Evolutionary conservation across 2,329 filamentous ascomycete species (phyloP).

Genomic region (Macroventuria anomochaeta): DNA sequence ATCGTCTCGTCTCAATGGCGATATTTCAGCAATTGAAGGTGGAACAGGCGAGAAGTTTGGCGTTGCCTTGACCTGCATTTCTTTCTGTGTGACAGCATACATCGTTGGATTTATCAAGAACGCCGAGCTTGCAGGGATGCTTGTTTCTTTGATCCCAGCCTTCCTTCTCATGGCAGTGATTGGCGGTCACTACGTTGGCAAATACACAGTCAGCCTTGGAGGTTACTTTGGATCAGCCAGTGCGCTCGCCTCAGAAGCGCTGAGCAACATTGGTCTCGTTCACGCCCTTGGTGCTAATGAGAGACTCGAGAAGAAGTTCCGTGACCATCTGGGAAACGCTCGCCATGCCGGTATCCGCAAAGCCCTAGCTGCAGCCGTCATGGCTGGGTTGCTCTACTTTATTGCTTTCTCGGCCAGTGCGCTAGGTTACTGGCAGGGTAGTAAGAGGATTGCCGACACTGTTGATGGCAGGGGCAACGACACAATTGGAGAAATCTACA

Average conservation of each 20-base stretch:
- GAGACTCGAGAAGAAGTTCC: conserved; percentile 66
- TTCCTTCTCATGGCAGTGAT: conserved; percentile 66
- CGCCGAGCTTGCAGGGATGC: conserved; percentile 66
- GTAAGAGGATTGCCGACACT: conserved; percentile 59
- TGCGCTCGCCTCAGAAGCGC: conserved; percentile 67
- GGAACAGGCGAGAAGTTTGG: conserved; percentile 76
- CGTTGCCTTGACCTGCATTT: conserved; percentile 65
- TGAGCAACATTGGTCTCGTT: conserved; percentile 67
- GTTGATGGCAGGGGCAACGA: conserved; percentile 41
- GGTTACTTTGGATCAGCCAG: conserved; percentile 64
- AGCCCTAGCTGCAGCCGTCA: conserved; percentile 61
- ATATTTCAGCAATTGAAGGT: conserved; percentile 70
- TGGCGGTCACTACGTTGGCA: conserved; percentile 62
- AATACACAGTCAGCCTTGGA: conserved; percentile 58
- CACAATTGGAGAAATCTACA: conserved; percentile 58
- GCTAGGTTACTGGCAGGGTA: conserved; percentile 72
- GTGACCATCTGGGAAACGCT: conserved; percentile 58
- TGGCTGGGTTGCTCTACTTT: conserved; percentile 69
- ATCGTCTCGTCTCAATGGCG: conserved; percentile 67
- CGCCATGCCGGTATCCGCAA: conserved; percentile 64
- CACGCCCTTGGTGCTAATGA: conserved; percentile 68
- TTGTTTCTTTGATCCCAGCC: conserved; percentile 67
- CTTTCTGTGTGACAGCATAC: conserved; percentile 72
- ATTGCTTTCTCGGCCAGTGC: conserved; percentile 72
- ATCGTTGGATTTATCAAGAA: conserved; percentile 71